Evolutionary conservation across 208 protist species (phyloP).

Genomic region (Trypanosoma avium): DNA sequence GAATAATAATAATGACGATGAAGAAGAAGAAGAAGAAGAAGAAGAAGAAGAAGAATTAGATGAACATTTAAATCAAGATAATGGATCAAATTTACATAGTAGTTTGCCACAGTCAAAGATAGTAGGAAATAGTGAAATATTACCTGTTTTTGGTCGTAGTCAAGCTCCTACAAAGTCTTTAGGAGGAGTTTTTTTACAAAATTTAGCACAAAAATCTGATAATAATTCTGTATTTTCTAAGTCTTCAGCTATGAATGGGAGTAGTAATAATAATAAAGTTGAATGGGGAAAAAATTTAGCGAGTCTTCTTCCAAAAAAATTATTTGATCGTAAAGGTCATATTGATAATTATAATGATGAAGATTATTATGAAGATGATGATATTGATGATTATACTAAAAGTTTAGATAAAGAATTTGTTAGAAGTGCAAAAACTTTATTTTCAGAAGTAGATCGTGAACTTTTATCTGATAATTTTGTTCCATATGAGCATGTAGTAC

Average conservation of each 20-base stretch:
- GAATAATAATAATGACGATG: background rate
- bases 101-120: background rate
- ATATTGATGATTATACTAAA: background rate
- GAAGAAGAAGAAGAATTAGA: background rate
- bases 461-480: slow-evolving; percentile 64
- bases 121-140: background rate
- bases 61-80: background rate
- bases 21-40: background rate
- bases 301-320: background rate
- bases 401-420: slow-evolving; percentile 62
- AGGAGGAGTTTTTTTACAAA: background rate
- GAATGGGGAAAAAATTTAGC: background rate
- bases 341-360: background rate
- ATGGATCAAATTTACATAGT: background rate
- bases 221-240: background rate
- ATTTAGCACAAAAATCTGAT: background rate
- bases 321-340: slow-evolving; percentile 5
- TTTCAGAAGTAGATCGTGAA: slow-evolving; percentile 68
- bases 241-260: no score
- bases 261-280: background rate
- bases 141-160: slow-evolving; percentile 5
- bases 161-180: background rate
- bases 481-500: slow-evolving; percentile 78
- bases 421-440: slow-evolving; percentile 55
- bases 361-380: slow-evolving; percentile 18